These are phyloP conservation scores for Termitomyces sp. DNA, from an alignment of 768 basidiomycete genomes.

Conservation along the genomic window DNA sequence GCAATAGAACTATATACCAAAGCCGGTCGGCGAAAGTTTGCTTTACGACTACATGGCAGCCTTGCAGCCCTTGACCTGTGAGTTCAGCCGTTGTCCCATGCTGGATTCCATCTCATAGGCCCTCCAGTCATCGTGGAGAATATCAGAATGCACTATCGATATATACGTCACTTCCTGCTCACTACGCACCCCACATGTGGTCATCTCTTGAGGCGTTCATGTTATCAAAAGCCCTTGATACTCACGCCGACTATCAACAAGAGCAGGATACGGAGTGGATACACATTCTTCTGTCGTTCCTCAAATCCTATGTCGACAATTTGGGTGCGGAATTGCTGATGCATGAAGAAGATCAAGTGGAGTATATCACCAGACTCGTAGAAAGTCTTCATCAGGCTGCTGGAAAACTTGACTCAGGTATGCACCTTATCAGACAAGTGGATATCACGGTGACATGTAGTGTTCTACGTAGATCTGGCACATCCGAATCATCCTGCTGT, in stretches of 20 bases:
- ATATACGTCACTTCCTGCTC: conserved; percentile 79
- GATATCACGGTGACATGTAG: background rate
- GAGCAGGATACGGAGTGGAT: conserved; percentile 77
- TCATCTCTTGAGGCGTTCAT: conserved; percentile 75
- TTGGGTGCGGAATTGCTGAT: conserved; percentile 49
- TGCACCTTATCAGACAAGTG: conserved; percentile 6
- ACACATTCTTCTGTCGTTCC: conserved; percentile 70
- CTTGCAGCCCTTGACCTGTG: conserved; percentile 90
- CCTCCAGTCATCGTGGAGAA: conserved; percentile 61
- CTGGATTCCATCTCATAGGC: background rate
- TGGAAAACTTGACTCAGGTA: conserved; percentile 53
- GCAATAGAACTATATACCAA: conserved; percentile 83
- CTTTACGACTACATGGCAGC: conserved; percentile 79
- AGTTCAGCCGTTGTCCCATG: conserved; percentile 25
- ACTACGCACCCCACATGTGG: conserved; percentile 83
- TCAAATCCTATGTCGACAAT: conserved; percentile 64
- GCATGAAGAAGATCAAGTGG: conserved; percentile 44
- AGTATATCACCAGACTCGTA: conserved; percentile 52
- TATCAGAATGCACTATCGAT: conserved; percentile 61
- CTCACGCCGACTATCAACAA: conserved; percentile 54
- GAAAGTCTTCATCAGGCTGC: conserved; percentile 45
- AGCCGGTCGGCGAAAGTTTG: conserved; percentile 82
- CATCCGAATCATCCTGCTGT: conserved; percentile 71
- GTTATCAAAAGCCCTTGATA: conserved; percentile 70
- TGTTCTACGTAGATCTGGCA: conserved; percentile 48